Evolutionary conservation across 2,329 filamentous ascomycete species (phyloP).

Genomic region (Sarocladium brachiariae): DNA sequence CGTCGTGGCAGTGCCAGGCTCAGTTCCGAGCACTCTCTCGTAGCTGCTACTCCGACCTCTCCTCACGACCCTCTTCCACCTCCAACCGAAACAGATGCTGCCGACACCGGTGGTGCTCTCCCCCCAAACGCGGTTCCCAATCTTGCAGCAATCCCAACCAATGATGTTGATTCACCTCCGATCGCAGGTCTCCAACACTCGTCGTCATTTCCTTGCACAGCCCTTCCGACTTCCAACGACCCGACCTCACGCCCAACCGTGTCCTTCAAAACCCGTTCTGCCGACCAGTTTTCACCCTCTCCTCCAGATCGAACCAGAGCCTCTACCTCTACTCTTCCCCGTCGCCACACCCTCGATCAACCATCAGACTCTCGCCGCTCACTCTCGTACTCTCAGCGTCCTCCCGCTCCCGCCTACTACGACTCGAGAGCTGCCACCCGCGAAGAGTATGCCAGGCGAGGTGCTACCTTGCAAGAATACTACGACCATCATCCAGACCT

Average conservation of each 20-base stretch:
- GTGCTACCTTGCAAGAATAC: conserved; percentile 30
- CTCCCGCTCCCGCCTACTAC: conserved; percentile 30
- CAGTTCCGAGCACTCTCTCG: conserved; percentile 9
- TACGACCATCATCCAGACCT: conserved; percentile 31
- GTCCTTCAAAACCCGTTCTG: conserved; percentile 8
- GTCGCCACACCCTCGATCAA: conserved; percentile 3
- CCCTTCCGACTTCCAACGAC: background rate
- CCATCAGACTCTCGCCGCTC: conserved; percentile 20
- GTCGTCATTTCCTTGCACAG: background rate
- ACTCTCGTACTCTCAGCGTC: conserved; percentile 27
- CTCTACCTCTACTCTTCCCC: background rate
- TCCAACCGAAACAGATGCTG: background rate
- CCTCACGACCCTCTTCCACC: background rate
- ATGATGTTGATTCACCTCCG: background rate
- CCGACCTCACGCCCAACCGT: background rate
- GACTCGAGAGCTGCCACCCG: conserved; percentile 31
- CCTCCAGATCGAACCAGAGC: background rate
- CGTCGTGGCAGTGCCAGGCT: conserved; percentile 8
- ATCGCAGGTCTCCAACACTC: background rate
- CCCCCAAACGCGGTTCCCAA: background rate
- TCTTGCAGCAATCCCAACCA: background rate
- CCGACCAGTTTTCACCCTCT: conserved; percentile 5
- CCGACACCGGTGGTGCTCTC: background rate
- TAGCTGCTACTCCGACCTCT: background rate
- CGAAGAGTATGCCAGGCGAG: conserved; percentile 27